These are phyloP conservation scores for Fomitopsis pulvina DNA, from an alignment of 768 basidiomycete species.

Conservation along the genomic window DNA sequence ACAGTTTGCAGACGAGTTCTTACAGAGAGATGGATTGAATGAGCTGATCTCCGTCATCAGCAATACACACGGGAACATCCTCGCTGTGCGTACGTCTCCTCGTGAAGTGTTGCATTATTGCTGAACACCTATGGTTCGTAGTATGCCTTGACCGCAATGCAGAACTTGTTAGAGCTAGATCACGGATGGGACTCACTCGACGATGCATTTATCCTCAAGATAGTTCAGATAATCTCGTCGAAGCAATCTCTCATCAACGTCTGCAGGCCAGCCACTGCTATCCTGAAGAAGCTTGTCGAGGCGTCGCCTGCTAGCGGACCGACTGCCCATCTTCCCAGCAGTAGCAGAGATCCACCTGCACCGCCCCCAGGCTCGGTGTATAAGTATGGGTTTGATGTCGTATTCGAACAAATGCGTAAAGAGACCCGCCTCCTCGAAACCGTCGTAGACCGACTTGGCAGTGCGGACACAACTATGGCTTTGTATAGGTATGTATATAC, in stretches of 20 bases:
- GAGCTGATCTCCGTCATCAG: constrained; percentile 69
- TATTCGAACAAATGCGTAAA: constrained; percentile 77
- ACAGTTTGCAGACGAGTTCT: constrained; percentile 73
- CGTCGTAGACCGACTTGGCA: constrained; percentile 73
- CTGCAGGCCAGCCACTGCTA: constrained; percentile 85
- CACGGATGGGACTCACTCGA: constrained; percentile 77
- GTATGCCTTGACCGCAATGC: constrained; percentile 83
- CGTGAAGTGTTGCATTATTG: not conserved
- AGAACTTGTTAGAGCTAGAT: constrained; percentile 83
- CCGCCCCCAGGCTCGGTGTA: constrained; percentile 67
- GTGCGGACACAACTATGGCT: constrained; percentile 80
- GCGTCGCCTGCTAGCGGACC: constrained; percentile 70
- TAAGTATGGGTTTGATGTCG: constrained; percentile 76
- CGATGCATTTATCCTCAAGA: constrained; percentile 64
- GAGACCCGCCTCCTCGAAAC: constrained; percentile 68
- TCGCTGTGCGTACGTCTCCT: constrained; percentile 52
- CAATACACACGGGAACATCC: constrained; percentile 67
- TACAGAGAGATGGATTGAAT: constrained; percentile 61
- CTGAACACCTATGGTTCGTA: constrained; percentile 21
- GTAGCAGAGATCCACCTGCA: constrained; percentile 48
- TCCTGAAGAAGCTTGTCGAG: constrained; percentile 84
- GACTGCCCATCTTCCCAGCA: constrained; percentile 49
- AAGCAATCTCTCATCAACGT: constrained; percentile 79
- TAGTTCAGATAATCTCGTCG: constrained; percentile 75
- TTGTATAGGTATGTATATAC: constrained; percentile 55